phyloP scores from a whole-genome alignment of 768 basidiomycete species.

The Daedaleopsis sinensis region DNA sequence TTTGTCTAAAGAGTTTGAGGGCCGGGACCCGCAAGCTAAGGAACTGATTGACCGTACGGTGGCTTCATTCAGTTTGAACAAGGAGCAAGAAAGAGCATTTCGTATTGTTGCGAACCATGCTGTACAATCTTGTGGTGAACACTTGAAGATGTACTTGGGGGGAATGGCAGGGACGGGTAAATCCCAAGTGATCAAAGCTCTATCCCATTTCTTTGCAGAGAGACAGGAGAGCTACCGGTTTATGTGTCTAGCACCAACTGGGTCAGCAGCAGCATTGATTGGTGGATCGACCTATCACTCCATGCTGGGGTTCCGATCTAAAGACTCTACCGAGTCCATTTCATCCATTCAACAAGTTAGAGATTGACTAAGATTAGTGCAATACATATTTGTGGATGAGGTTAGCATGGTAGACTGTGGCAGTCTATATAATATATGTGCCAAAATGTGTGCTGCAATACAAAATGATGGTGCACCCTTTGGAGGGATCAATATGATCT shows the following conservation, averaged over 20 bases:
- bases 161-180: too few relatives aligned
- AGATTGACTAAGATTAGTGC: slow-evolving; percentile 26
- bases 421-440: slow-evolving; percentile 30
- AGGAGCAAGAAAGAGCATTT: too few relatives aligned
- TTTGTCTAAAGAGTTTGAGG: too few relatives aligned
- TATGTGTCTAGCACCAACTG: slow-evolving; percentile 18
- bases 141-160: too few relatives aligned
- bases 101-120: too few relatives aligned
- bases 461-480: slow-evolving; percentile 28
- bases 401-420: slow-evolving; percentile 15
- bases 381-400: slow-evolving; percentile 46
- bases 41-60: too few relatives aligned
- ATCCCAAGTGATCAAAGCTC: slow-evolving; percentile 14
- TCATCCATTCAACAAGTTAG: neutral
- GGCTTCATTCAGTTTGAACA: too few relatives aligned
- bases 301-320: neutral
- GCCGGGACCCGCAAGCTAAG: too few relatives aligned
- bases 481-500: slow-evolving; percentile 43
- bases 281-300: slow-evolving; percentile 17
- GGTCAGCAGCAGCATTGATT: slow-evolving; percentile 18
- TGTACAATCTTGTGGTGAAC: too few relatives aligned
- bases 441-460: slow-evolving; percentile 22
- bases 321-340: neutral
- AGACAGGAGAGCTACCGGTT: neutral
- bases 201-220: slow-evolving; percentile 10